phyloP scores from a whole-genome alignment of 1,139 yeast genomes.

The Blastobotrys proliferans region DNA sequence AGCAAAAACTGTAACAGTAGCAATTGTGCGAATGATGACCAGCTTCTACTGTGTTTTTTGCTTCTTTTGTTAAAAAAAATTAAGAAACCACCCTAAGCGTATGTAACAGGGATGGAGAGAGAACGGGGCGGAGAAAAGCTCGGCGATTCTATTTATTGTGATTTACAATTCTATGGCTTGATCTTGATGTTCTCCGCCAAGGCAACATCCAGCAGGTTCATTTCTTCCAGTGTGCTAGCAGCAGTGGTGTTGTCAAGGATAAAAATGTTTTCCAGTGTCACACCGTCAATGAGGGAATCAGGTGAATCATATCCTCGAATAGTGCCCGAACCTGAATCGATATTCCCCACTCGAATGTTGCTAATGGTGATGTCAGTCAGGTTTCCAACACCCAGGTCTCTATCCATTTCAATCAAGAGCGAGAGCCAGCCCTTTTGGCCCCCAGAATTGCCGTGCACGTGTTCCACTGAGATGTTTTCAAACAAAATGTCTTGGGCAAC shows the following conservation, averaged over 20 bases:
- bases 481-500: constrained; percentile 1
- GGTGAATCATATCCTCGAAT: background rate
- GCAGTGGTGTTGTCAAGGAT: constrained; percentile 2
- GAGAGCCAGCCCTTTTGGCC: constrained; percentile 1
- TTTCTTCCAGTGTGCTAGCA: constrained; percentile 2
- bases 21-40: too few species aligned
- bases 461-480: background rate
- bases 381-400: constrained; percentile 1
- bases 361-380: background rate
- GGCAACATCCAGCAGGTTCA: constrained; percentile 1
- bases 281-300: background rate
- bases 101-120: too few species aligned
- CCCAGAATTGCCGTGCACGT: background rate
- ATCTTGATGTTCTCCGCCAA: background rate
- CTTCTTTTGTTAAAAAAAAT: too few species aligned
- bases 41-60: too few species aligned
- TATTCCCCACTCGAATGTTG: background rate
- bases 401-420: background rate
- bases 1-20: too few species aligned
- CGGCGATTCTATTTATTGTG: too few species aligned
- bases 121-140: too few species aligned
- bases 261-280: background rate
- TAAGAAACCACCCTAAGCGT: too few species aligned
- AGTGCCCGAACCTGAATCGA: background rate
- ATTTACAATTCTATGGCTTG: background rate